A percentile compares a stretch with the other conserved stretches of the same genome.
Evolutionary conservation across 495 filamentous ascomycete genomes (phyloP).

Genomic region (Penicillium macrosclerotiorum): DNA sequence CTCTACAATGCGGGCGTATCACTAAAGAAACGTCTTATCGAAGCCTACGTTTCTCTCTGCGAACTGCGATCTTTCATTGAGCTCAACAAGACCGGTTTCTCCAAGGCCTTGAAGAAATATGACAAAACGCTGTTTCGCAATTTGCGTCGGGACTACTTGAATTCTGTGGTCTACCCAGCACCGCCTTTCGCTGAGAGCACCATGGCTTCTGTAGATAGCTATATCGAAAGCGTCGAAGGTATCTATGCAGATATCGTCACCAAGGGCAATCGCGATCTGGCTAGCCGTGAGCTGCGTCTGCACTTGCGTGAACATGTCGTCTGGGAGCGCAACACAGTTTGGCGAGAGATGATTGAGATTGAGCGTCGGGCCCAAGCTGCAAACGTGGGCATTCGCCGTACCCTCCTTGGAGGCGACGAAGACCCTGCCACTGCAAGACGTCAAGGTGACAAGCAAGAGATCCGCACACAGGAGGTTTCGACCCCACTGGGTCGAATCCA

Average conservation of each 20-base stretch:
- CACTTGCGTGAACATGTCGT: conserved; percentile 96
- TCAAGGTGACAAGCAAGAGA: conserved; percentile 78
- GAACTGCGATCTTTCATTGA: conserved; percentile 95
- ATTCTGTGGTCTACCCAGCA: conserved; percentile 64
- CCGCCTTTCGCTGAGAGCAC: conserved; percentile 75
- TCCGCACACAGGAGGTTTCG: conserved; percentile 60
- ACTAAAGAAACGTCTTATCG: conserved; percentile 85
- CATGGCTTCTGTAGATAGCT: conserved; percentile 63
- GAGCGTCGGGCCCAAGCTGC: conserved; percentile 95
- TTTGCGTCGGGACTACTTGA: conserved; percentile 73
- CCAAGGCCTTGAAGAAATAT: conserved; percentile 96
- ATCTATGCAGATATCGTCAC: conserved; percentile 81
- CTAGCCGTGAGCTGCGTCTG: conserved; percentile 80
- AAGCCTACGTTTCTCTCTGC: conserved; percentile 88
- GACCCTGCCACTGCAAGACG: conserved; percentile 68
- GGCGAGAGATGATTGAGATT: conserved; percentile 98
- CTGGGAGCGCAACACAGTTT: conserved; percentile 98
- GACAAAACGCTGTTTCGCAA: conserved; percentile 90
- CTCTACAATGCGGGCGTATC: conserved; percentile 81
- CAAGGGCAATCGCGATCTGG: conserved; percentile 68
- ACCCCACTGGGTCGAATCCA: conserved; percentile 80
- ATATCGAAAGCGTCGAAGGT: conserved; percentile 69
- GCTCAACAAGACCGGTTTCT: conserved; percentile 93
- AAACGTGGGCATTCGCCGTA: conserved; percentile 76
- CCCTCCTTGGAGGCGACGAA: conserved; percentile 72